phyloP scores from a whole-genome alignment of 1,284 basidiomycete genomes.

The Papiliotrema laurentii region DNA sequence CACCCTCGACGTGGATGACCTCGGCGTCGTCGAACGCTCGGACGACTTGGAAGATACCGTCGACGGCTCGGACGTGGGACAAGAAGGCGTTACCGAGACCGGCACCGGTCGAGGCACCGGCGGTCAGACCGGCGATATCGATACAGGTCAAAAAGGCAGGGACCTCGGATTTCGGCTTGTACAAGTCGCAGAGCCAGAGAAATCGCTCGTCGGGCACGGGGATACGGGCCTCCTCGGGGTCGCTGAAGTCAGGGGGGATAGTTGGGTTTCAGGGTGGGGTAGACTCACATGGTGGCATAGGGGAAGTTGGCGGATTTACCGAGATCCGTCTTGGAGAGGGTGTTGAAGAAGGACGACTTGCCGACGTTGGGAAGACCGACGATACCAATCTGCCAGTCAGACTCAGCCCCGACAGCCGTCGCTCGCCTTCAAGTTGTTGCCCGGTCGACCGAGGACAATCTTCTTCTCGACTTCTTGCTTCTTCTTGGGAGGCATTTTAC shows the following conservation, averaged over 20 bases:
- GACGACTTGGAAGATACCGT: constrained; percentile 98
- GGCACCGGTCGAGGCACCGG: constrained; percentile 94
- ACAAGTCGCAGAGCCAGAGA: constrained; percentile 84
- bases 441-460: constrained; percentile 75
- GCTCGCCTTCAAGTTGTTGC: constrained; percentile 65
- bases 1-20: constrained; percentile 98
- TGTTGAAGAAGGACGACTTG: constrained; percentile 93
- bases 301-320: constrained; percentile 98
- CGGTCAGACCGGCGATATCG: constrained; percentile 97
- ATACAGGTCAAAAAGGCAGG: constrained; percentile 97
- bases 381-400: constrained; percentile 76
- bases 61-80: constrained; percentile 95
- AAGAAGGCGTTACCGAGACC: constrained; percentile 98
- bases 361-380: constrained; percentile 94
- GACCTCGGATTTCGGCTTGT: constrained; percentile 84
- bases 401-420: neutral
- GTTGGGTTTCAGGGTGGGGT: too few species aligned
- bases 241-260: constrained; percentile 21
- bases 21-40: constrained; percentile 98
- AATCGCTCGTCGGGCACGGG: constrained; percentile 95
- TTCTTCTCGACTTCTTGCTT: constrained; percentile 70
- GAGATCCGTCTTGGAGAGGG: constrained; percentile 82
- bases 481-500: constrained; percentile 82
- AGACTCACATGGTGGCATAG: constrained; percentile 76
- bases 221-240: constrained; percentile 79